Evolutionary conservation across 345 rosid genomes (phyloP).

Genomic region (Lepidium sativum): DNA sequence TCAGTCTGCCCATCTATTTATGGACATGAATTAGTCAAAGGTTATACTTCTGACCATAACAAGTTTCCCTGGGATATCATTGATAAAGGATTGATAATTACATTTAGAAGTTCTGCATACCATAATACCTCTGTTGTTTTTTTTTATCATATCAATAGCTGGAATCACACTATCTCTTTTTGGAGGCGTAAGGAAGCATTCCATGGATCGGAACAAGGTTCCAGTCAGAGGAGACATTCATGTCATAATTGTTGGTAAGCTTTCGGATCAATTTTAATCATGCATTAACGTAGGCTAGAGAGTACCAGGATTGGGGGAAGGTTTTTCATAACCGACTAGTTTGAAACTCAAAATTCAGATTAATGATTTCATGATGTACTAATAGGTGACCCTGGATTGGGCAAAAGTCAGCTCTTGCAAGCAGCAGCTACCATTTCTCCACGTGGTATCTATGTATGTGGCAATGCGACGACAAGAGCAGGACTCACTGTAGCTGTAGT

Average conservation of each 20-base stretch:
- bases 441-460: conserved; percentile 96
- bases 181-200: conserved; percentile 94
- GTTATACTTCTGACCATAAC: conserved; percentile 29
- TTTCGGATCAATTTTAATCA: background rate
- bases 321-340: conserved; percentile 1
- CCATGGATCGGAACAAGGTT: conserved; percentile 82
- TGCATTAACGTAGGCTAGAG: background rate
- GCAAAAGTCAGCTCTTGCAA: conserved; percentile 97
- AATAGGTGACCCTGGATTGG: conserved; percentile 97
- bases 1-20: conserved; percentile 93
- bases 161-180: conserved; percentile 87
- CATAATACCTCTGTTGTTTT: conserved; percentile 6
- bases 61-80: background rate
- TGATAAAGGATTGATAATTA: conserved; percentile 1
- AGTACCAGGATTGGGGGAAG: background rate
- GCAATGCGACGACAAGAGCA: conserved; percentile 85
- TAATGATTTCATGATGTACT: conserved; percentile 7
- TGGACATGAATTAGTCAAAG: conserved; percentile 98
- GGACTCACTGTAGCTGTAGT: conserved; percentile 98
- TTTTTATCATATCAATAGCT: conserved; percentile 39
- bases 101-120: background rate
- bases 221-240: conserved; percentile 99
- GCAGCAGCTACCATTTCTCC: conserved; percentile 94
- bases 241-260: conserved; percentile 88
- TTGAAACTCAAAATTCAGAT: background rate